phyloP scores from a whole-genome alignment of 2,329 filamentous ascomycete genomes.

The Rhinocladiella similis region DNA sequence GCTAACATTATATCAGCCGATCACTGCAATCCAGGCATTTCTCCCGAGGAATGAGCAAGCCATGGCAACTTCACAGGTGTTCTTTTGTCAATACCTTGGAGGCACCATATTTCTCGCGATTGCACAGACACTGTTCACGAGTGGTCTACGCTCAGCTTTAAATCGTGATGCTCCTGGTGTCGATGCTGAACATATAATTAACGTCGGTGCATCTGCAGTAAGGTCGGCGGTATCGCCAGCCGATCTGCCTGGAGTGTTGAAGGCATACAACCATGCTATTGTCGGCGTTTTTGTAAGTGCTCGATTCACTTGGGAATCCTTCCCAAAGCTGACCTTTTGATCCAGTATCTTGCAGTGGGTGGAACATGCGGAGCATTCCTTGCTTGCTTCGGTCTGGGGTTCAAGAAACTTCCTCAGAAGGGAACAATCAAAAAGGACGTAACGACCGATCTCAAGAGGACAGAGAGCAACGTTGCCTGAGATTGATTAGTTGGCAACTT shows the following conservation, averaged over 20 bases:
- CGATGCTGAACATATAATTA: conserved; percentile 18
- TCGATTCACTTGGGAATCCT: neutral
- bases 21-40: conserved; percentile 27
- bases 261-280: conserved; percentile 24
- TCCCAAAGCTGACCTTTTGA: neutral
- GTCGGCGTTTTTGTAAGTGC: conserved; percentile 18
- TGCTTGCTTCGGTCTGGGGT: conserved; percentile 12
- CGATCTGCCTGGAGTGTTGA: conserved; percentile 10
- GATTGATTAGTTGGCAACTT: conserved; percentile 39
- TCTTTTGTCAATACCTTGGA: conserved; percentile 29
- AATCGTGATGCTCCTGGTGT: conserved; percentile 11
- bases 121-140: conserved; percentile 27
- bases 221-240: conserved; percentile 14
- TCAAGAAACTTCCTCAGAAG: conserved; percentile 11
- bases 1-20: conserved; percentile 4
- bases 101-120: conserved; percentile 28
- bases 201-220: conserved; percentile 22
- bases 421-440: neutral
- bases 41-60: conserved; percentile 23
- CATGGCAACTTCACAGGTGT: conserved; percentile 27
- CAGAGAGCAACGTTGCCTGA: neutral
- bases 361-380: conserved; percentile 6
- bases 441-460: neutral
- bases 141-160: conserved; percentile 17
- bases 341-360: conserved; percentile 12